These are phyloP conservation scores for Tulasnella sp. DNA, from an alignment of 768 basidiomycete species.

Conservation along the genomic window DNA sequence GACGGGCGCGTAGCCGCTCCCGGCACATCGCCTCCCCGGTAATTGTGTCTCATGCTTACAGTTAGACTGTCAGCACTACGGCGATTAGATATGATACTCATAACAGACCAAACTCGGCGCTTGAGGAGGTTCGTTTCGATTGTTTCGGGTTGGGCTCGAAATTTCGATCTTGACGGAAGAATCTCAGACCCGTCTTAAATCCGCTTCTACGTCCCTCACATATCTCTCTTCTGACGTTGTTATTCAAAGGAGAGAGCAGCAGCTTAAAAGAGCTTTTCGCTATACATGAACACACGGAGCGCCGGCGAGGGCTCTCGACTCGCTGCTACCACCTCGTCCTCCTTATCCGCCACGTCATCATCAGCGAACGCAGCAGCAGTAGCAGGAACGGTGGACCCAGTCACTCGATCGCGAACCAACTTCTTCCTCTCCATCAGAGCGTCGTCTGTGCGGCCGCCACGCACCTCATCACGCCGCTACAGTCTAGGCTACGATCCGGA, in stretches of 20 bases:
- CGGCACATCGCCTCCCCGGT: neutral
- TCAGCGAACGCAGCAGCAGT: neutral
- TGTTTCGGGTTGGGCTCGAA: neutral
- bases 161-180: neutral
- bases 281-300: slow-evolving; percentile 18
- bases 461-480: slow-evolving; percentile 27
- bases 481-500: slow-evolving; percentile 42
- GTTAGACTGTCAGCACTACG: neutral
- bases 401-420: slow-evolving; percentile 82
- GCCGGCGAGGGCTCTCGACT: slow-evolving; percentile 18
- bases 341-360: neutral
- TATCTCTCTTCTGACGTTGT: neutral
- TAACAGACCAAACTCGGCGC: neutral
- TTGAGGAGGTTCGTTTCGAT: neutral
- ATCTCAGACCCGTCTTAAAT: neutral
- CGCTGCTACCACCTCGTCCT: neutral
- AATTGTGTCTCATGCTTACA: neutral
- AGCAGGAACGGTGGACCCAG: slow-evolving; percentile 18
- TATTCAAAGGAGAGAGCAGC: too few relatives aligned
- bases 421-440: slow-evolving; percentile 93
- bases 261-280: neutral
- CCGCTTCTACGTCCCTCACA: neutral
- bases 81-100: neutral
- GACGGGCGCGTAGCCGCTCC: neutral
- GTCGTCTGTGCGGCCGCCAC: slow-evolving; percentile 42